Evolutionary conservation across 352 stramenopile genomes (phyloP), one percentile per base, ranked within the genome.

Genomic region (Elongisporangium anandrum): DNA sequence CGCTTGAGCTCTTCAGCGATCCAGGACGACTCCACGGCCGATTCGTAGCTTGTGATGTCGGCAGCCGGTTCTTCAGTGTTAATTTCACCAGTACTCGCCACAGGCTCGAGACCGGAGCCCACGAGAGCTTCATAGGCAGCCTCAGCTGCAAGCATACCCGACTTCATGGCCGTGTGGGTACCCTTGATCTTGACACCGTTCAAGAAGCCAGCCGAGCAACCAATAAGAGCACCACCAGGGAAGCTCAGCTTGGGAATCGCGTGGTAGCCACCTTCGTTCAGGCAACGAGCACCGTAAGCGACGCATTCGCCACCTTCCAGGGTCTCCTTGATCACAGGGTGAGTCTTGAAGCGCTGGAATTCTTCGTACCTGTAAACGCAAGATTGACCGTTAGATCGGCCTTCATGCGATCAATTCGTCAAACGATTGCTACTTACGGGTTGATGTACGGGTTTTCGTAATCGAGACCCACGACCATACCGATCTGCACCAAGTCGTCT

Each of bases 181-280:
- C 97, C 97, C 76, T 99, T 99, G 74, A 99, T 99, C 82, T 99
- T 99, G 17, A 99, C 95, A 9, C 88, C 84, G 74, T 99, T 99
- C 54, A 99, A 72, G 69, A 99, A 99, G 50, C 98, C 98, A 54
- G 97, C 97, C 57, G 87, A 96, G 71, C 97, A 99, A 23, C 98
- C 98, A 56, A 99, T 86, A 49, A 99, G 73, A 45, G 87, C 94
- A 12, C 90, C 94, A 62, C 97, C 97, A 10, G 95, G 96, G 76
- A 99, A 99, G 19, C 91, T 98, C n/a, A 99, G 75, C 85, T 99
- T 99, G 6, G 97, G 97, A 57, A 99, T 96, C 54, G 96, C 84
- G 72, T 99, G 96, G 68, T 97, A 99, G 23, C 98, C 98, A 56
- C 97, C 98, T 77, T 95, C 86, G 61, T 96, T 95, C 65, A 95